These are phyloP conservation scores for Echria macrotheca DNA, from an alignment of 495 filamentous ascomycete species.

Conservation along the genomic window DNA sequence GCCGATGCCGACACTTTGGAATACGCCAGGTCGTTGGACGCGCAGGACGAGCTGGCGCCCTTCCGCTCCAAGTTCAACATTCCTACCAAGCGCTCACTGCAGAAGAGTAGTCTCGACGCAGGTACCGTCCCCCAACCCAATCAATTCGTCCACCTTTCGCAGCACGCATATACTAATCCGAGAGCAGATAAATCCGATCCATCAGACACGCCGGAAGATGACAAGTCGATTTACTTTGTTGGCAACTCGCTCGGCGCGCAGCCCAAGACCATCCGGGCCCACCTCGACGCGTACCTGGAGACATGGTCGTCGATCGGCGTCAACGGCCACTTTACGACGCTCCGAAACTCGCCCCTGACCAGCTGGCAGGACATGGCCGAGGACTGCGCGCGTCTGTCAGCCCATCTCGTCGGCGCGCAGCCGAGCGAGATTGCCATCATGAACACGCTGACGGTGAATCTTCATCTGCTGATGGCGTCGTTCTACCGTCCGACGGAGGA, in stretches of 20 bases:
- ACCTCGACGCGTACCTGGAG: slow-evolving; percentile 67
- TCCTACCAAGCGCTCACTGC: slow-evolving; percentile 67
- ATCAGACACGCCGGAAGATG: background rate
- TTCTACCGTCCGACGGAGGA: slow-evolving; percentile 73
- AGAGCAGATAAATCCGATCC: slow-evolving; percentile 5
- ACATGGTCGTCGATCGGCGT: slow-evolving; percentile 89
- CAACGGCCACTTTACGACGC: slow-evolving; percentile 75
- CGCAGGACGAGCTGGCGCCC: slow-evolving; percentile 56
- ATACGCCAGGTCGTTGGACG: slow-evolving; percentile 48
- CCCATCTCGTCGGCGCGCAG: slow-evolving; percentile 72
- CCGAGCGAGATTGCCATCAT: slow-evolving; percentile 75
- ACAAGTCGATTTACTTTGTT: slow-evolving; percentile 72
- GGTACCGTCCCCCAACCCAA: too few relatives aligned
- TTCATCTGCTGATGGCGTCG: slow-evolving; percentile 82
- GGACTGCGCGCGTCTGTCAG: slow-evolving; percentile 62
- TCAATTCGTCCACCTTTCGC: too few relatives aligned
- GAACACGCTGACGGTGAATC: slow-evolving; percentile 83
- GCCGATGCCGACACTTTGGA: slow-evolving; percentile 11
- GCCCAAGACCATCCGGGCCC: slow-evolving; percentile 58
- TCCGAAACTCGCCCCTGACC: slow-evolving; percentile 62
- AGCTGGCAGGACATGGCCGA: slow-evolving; percentile 77
- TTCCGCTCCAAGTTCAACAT: slow-evolving; percentile 75
- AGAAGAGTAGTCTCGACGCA: slow-evolving; percentile 52
- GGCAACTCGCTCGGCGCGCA: slow-evolving; percentile 92
- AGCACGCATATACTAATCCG: slow-evolving; percentile 19